A percentile compares a stretch with the other conserved stretches of the same genome.
These are phyloP conservation scores for Trebouxia sp. DNA, from an alignment of 139 green algal genomes.

Conservation along the genomic window DNA sequence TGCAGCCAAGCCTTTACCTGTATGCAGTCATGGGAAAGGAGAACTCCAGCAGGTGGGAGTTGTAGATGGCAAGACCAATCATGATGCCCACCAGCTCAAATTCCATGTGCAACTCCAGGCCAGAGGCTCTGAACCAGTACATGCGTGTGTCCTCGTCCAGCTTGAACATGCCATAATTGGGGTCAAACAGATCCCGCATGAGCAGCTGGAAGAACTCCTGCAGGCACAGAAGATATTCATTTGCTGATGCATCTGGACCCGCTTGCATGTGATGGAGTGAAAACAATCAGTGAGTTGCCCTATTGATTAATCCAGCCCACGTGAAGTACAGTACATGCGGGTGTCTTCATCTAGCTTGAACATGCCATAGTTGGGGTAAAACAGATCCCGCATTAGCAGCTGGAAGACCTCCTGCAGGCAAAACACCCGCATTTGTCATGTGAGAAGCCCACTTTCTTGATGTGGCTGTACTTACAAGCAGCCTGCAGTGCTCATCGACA, in stretches of 20 bases:
- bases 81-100: constrained; percentile 88
- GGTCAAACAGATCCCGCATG: constrained; percentile 69
- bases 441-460: too few species aligned
- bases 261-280: not conserved
- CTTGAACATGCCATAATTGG: constrained; percentile 86
- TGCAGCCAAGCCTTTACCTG: constrained; percentile 35
- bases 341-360: constrained; percentile 71
- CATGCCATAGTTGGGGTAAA: constrained; percentile 85
- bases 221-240: not conserved
- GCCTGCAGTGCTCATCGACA: too few species aligned
- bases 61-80: constrained; percentile 94
- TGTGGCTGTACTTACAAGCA: not conserved
- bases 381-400: constrained; percentile 69
- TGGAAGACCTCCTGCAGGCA: constrained; percentile 84
- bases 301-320: too few species aligned
- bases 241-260: not conserved
- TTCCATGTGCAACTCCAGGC: constrained; percentile 59
- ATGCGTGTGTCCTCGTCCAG: constrained; percentile 57
- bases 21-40: constrained; percentile 82
- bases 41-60: constrained; percentile 85
- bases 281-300: too few species aligned
- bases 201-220: constrained; percentile 90
- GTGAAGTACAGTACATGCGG: constrained; percentile 47
- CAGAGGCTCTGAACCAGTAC: constrained; percentile 58
- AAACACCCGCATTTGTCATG: not conserved